Evolutionary conservation across 1,284 basidiomycete species (phyloP), one percentile per base, ranked within the genome.

Genomic region (Phylloporus gajari): DNA sequence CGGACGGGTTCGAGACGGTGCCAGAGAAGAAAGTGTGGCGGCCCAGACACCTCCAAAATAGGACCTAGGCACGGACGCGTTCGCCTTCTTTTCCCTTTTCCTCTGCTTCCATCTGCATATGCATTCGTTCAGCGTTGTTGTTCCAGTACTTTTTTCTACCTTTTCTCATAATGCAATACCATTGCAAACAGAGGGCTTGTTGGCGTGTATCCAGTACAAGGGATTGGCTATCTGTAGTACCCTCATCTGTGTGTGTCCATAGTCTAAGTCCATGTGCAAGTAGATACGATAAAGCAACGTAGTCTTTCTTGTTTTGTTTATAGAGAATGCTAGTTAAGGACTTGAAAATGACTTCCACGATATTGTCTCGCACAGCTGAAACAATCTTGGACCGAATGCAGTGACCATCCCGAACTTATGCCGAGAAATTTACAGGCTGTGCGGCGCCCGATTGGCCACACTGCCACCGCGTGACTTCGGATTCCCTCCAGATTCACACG

Each of bases 1-100:
- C 46, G 46, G 48, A 51, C 48, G 93, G 93, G 4, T 94, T 94
- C 88, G 89, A 91, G 80, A 86, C 89, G 46, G 91, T 92, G 15
- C 68, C 84, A 21, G 74, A 82, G 70, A 85, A 84, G 77, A 84
- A 82, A 71, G 85, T 86, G 21, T 90, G 89, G 88, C 79, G 82
- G 48, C 75, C 86, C 5, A 82, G 76, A 64, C 81, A 86, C 42
- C 0, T 78, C 3, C 81, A 74, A 64, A 25, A 56, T 32, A 69
- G 71, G 63, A 17, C 68, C n/a, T 80, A 63, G 44, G n/a, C 27
- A 35, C 19, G 30, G 11, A 35, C 86, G 69, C 85, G 83, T 65
- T 35, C 32, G 23, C 25, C 30, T 59, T 32, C 32, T 13, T 38
- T 25, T 38, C 19, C 6, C 59, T 25, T 21, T 60, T 60, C 17